Percentiles rank a stretch among this genome's conserved stretches.
These are phyloP conservation scores for Phytophthora pistaciae DNA, from an alignment of 352 stramenopile species.

Conservation along the genomic window DNA sequence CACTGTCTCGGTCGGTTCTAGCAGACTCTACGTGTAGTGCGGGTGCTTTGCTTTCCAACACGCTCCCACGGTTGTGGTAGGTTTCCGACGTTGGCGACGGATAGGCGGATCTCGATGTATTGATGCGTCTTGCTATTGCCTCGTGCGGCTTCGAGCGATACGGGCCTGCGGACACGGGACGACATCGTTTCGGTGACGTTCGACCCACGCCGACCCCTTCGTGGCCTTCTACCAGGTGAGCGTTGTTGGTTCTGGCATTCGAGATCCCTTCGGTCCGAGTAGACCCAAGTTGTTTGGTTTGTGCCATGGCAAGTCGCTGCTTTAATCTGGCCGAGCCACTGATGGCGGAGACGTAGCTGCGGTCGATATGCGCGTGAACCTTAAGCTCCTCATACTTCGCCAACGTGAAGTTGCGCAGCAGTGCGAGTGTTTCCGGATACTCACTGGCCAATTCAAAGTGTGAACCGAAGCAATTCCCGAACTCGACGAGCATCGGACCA, in stretches of 20 bases:
- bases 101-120: slow-evolving; percentile 67
- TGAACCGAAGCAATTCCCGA: slow-evolving; percentile 77
- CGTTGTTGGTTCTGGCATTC: slow-evolving; percentile 12
- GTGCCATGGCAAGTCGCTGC: slow-evolving; percentile 52
- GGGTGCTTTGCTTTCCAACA: slow-evolving; percentile 14
- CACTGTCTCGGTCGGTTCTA: slow-evolving; percentile 15
- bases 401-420: slow-evolving; percentile 68
- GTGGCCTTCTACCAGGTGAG: slow-evolving; percentile 28
- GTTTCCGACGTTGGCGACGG: slow-evolving; percentile 26
- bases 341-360: slow-evolving; percentile 76
- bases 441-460: slow-evolving; percentile 72
- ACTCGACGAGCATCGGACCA: slow-evolving; percentile 83
- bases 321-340: slow-evolving; percentile 62
- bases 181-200: slow-evolving; percentile 72
- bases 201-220: slow-evolving; percentile 43
- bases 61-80: not conserved
- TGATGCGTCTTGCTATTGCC: slow-evolving; percentile 42
- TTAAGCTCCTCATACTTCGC: slow-evolving; percentile 72
- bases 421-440: slow-evolving; percentile 57
- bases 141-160: slow-evolving; percentile 49
- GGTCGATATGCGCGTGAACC: slow-evolving; percentile 77
- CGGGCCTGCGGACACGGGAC: slow-evolving; percentile 68
- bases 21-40: not conserved
- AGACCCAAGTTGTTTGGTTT: slow-evolving; percentile 48
- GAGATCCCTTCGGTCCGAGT: slow-evolving; percentile 17